These are phyloP conservation scores for Saturnispora saitoi DNA, from an alignment of 805 yeast species.

Conservation along the genomic window DNA sequence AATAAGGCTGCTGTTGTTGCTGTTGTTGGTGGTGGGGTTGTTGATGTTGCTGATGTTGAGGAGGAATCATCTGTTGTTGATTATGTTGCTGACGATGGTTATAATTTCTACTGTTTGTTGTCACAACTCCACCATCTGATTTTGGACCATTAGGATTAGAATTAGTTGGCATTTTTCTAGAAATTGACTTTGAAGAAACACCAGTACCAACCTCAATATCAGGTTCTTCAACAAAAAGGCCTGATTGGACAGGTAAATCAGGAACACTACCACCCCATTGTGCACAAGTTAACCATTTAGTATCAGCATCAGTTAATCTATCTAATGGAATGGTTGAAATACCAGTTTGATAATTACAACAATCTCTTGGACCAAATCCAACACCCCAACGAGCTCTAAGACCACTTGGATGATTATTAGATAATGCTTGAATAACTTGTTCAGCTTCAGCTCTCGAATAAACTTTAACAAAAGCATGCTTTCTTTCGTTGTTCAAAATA, in stretches of 20 bases:
- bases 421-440: conserved; percentile 61
- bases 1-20: conserved; percentile 9
- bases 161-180: conserved; percentile 88
- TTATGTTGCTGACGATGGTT: conserved; percentile 1
- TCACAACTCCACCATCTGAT: conserved; percentile 36
- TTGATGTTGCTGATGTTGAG: conserved; percentile 1
- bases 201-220: conserved; percentile 96
- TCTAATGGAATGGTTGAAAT: conserved; percentile 77
- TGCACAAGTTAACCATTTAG: conserved; percentile 78
- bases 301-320: conserved; percentile 90
- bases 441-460: conserved; percentile 91
- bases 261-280: conserved; percentile 94
- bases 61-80: conserved; percentile 2
- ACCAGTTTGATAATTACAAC: conserved; percentile 92
- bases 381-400: conserved; percentile 97
- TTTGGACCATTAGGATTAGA: conserved; percentile 79
- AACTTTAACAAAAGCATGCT: conserved; percentile 93
- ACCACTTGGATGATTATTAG: conserved; percentile 49
- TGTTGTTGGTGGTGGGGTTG: conserved; percentile 8
- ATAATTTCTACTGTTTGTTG: not conserved
- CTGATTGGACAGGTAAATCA: conserved; percentile 70
- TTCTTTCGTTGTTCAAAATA: conserved; percentile 78
- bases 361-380: conserved; percentile 97
- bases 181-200: conserved; percentile 83
- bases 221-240: conserved; percentile 89